phyloP scores from a whole-genome alignment of 1,284 basidiomycete species.

The Austroboletus niveus region DNA sequence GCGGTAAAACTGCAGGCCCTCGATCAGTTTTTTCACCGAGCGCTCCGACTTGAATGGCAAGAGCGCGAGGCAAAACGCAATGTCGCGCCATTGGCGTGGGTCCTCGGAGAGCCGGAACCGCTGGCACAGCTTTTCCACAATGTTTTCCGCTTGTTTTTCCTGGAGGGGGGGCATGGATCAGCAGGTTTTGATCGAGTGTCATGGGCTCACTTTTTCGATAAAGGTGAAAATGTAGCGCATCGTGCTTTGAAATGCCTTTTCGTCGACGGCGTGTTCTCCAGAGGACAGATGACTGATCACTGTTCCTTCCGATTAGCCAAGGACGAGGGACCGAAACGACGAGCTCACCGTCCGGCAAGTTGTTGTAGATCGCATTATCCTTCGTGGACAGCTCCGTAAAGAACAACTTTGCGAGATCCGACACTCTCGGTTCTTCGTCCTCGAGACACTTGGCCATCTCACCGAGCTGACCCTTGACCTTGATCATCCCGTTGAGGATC shows the following conservation, averaged over 20 bases:
- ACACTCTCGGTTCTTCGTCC: constrained; percentile 86
- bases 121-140: constrained; percentile 94
- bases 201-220: constrained; percentile 80
- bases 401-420: constrained; percentile 95
- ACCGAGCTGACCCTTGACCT: constrained; percentile 97
- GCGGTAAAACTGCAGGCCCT: constrained; percentile 87
- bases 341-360: constrained; percentile 72
- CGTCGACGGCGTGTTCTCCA: constrained; percentile 92
- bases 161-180: too few species aligned
- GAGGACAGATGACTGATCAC: constrained; percentile 94
- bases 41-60: constrained; percentile 97
- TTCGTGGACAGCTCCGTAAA: constrained; percentile 97
- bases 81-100: constrained; percentile 95
- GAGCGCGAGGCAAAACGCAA: constrained; percentile 92
- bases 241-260: constrained; percentile 88
- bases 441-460: constrained; percentile 99
- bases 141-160: constrained; percentile 95
- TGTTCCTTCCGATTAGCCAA: constrained; percentile 25
- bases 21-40: constrained; percentile 94
- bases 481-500: constrained; percentile 95
- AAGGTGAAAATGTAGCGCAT: constrained; percentile 97
- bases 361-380: constrained; percentile 99
- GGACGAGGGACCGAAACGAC: too few species aligned
- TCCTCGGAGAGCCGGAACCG: constrained; percentile 89
- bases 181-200: too few species aligned